phyloP scores from a whole-genome alignment of 2,329 filamentous ascomycete genomes.

The Pseudocercospora fuligena region DNA sequence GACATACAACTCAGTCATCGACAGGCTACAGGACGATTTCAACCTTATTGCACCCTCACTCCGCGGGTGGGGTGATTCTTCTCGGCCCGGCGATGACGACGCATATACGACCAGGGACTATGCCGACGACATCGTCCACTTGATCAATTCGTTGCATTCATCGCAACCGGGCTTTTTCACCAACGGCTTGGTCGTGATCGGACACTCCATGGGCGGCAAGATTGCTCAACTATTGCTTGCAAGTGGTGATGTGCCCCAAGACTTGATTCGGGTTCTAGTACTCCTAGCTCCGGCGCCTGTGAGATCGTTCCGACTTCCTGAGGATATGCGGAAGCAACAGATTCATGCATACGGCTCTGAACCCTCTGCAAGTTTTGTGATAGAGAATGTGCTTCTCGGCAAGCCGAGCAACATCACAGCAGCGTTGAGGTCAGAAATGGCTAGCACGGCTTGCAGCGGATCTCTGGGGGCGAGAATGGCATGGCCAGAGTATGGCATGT shows the following conservation, averaged over 20 bases:
- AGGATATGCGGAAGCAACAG: neutral
- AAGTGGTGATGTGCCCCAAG: neutral
- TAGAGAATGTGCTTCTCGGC: neutral
- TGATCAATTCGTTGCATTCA: neutral
- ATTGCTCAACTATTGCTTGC: neutral
- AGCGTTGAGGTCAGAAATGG: neutral
- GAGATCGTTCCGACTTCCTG: neutral
- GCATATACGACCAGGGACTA: neutral
- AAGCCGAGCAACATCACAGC: neutral
- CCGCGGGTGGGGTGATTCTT: neutral
- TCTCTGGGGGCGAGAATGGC: neutral
- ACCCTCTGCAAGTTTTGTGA: neutral
- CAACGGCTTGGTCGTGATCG: neutral
- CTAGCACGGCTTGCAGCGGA: neutral
- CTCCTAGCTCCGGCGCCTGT: neutral
- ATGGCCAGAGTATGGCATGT: slow-evolving; percentile 5
- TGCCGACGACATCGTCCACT: neutral
- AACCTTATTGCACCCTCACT: neutral
- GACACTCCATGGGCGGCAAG: slow-evolving; percentile 3
- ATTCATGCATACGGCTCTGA: neutral
- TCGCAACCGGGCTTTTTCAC: neutral
- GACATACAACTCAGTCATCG: neutral
- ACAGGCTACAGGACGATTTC: neutral
- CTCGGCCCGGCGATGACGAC: neutral
- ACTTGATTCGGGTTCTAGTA: neutral